phyloP scores from a whole-genome alignment of 495 filamentous ascomycete species.

The Pyrenula massariospora region DNA sequence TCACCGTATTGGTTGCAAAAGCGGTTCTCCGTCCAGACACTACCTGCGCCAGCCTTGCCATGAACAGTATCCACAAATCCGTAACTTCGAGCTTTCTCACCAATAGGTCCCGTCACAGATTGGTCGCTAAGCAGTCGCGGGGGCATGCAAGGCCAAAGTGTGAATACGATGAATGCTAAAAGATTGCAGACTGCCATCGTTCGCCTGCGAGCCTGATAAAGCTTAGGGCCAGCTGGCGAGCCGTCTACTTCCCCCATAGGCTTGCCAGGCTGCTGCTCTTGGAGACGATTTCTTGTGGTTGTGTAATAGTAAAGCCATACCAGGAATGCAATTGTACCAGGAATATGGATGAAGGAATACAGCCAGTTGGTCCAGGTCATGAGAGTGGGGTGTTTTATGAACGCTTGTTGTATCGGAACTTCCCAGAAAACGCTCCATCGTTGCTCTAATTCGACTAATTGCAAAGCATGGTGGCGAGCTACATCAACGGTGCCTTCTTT shows the following conservation, averaged over 20 bases:
- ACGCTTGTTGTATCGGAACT: conserved; percentile 39
- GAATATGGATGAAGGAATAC: conserved; percentile 76
- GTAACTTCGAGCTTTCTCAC: conserved; percentile 40
- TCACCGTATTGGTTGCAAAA: conserved; percentile 56
- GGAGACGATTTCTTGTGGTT: conserved; percentile 28
- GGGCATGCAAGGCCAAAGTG: conserved; percentile 72
- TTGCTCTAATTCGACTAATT: conserved; percentile 43
- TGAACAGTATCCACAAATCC: conserved; percentile 72
- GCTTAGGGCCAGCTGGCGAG: conserved; percentile 31
- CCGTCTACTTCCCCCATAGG: conserved; percentile 19
- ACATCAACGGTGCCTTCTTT: conserved; percentile 44
- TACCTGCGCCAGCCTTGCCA: conserved; percentile 44
- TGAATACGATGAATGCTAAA: conserved; percentile 67
- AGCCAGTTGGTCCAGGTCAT: conserved; percentile 49
- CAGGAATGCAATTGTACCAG: conserved; percentile 61
- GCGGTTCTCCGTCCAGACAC: conserved; percentile 62
- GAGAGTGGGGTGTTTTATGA: conserved; percentile 28
- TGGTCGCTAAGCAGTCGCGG: conserved; percentile 54
- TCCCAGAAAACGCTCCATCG: conserved; percentile 45
- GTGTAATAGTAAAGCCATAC: conserved; percentile 59
- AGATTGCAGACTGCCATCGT: conserved; percentile 68
- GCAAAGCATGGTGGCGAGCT: conserved; percentile 44
- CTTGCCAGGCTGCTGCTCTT: conserved; percentile 25
- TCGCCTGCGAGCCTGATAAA: conserved; percentile 51
- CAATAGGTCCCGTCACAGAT: conserved; percentile 25